Evolutionary conservation across 345 rosid genomes (phyloP), one percentile per base, ranked within the genome.

Genomic region (Isatis tinctoria): DNA sequence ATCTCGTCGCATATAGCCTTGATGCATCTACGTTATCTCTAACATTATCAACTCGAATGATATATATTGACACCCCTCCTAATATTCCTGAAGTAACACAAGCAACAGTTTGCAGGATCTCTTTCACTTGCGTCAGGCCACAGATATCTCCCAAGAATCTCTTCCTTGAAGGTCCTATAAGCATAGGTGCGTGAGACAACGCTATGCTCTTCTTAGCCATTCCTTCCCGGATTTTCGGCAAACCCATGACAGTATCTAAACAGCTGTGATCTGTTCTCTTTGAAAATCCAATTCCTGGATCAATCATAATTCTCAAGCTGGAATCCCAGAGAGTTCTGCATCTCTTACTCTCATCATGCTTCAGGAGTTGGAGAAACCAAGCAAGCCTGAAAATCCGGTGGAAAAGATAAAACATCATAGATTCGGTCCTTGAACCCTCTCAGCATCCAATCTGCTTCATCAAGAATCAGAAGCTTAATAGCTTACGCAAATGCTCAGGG

Each of bases 251-350:
- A 49, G 90, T 83, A 70, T 86, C 88, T 82, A 93, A 70, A 77
- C 12, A 90, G 83, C 85, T 88, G 1, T 93, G 85, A 54, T 83
- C 78, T 1, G 73, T 83, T 14, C 77, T 79, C 87, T 93, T 93
- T 30, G 93, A 93, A 66, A 90, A 93, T 27, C 97, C 93, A 22
- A 90, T 81, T 72, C 97, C 93, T n/a, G 90, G 93, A 83, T 88
- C 93, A 40, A 81, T 72, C 39, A 93, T 86, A 18, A 88, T n/a
- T n/a, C n/a, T n/a, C n/a, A n/a, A n/a, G n/a, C n/a, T n/a, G n/a
- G n/a, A n/a, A n/a, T n/a, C n/a, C n/a, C n/a, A n/a, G n/a, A n/a
- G n/a, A n/a, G n/a, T n/a, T n/a, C n/a, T n/a, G n/a, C n/a, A n/a
- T n/a, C n/a, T n/a, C n/a, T n/a, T n/a, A n/a, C n/a, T n/a, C n/a